A percentile compares a stretch with the other conserved stretches of the same genome.
These are phyloP conservation scores for Ceratocystis destructans DNA, from an alignment of 2,329 filamentous ascomycete species.

Conservation along the genomic window DNA sequence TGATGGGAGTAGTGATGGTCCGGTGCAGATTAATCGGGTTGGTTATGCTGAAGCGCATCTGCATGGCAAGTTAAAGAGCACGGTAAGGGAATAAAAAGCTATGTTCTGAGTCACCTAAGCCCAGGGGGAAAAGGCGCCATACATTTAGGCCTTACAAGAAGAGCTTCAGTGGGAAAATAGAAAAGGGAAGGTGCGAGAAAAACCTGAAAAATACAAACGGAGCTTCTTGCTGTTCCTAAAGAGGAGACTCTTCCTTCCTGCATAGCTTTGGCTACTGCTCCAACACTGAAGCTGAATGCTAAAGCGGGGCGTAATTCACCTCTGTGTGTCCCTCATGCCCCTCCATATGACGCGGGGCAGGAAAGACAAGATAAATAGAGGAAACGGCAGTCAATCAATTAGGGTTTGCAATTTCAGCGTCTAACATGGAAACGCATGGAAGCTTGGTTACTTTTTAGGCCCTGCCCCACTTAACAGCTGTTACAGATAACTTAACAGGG, in stretches of 20 bases:
- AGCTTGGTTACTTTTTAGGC: not conserved
- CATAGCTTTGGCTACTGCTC: not conserved
- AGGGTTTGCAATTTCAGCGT: not conserved
- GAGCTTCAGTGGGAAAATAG: not conserved
- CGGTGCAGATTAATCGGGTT: conserved; percentile 5
- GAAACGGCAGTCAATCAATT: not conserved
- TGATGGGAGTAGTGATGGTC: not conserved
- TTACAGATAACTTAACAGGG: not conserved
- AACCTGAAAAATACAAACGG: not conserved
- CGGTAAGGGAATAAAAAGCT: not conserved
- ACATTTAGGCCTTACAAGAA: not conserved
- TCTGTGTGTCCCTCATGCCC: not conserved
- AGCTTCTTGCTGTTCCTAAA: not conserved
- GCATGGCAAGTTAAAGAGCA: not conserved
- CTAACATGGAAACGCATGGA: not conserved
- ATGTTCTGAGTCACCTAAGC: conserved; percentile 14
- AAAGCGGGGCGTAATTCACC: not conserved
- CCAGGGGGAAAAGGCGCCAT: conserved; percentile 4
- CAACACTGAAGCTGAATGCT: not conserved
- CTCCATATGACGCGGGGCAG: not conserved
- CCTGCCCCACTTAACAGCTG: not conserved
- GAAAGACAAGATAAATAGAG: too few species aligned
- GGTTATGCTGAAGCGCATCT: conserved; percentile 9
- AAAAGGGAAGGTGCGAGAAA: not conserved
- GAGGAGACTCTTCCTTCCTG: not conserved